Conservation (phyloP, 176 grass and related monocot genomes). For the Rhynchospora pubera region DNA sequence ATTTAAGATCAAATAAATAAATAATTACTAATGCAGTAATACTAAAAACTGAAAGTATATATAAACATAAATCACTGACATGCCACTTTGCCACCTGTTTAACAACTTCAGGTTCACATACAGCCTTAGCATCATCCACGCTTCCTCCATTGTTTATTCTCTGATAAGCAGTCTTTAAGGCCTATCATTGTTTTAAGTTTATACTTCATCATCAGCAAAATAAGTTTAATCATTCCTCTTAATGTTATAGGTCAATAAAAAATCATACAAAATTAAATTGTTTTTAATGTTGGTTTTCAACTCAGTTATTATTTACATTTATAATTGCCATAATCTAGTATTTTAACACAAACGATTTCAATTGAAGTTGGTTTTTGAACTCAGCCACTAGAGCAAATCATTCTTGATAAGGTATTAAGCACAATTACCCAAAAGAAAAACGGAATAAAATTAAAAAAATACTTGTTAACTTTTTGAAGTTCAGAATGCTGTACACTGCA, state of each 20-base stretch:
- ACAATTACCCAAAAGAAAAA: not conserved
- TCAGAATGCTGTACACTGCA: not conserved
- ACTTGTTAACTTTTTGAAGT: not conserved
- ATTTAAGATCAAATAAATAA: not conserved
- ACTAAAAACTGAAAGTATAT: not conserved
- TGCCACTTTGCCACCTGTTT: constrained; percentile 61
- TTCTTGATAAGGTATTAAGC: not conserved
- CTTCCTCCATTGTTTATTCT: constrained; percentile 42
- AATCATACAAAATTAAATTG: not conserved
- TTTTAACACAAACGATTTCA: not conserved
- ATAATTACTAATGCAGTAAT: not conserved
- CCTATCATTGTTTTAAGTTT: constrained; percentile 21
- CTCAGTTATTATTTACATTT: not conserved
- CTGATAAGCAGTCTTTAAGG: constrained; percentile 44
- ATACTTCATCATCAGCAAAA: not conserved
- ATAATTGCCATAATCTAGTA: not conserved
- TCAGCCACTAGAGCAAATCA: not conserved
- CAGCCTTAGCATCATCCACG: constrained; percentile 59
- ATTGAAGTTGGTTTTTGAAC: not conserved
- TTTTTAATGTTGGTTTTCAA: not conserved
- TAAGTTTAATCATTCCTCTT: not conserved
- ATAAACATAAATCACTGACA: constrained; percentile 25
- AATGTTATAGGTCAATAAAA: not conserved
- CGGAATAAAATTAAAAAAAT: not conserved
- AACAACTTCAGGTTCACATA: constrained; percentile 65